phyloP scores from a whole-genome alignment of 2,329 filamentous ascomycete species.

The Xylaria arbuscula region DNA sequence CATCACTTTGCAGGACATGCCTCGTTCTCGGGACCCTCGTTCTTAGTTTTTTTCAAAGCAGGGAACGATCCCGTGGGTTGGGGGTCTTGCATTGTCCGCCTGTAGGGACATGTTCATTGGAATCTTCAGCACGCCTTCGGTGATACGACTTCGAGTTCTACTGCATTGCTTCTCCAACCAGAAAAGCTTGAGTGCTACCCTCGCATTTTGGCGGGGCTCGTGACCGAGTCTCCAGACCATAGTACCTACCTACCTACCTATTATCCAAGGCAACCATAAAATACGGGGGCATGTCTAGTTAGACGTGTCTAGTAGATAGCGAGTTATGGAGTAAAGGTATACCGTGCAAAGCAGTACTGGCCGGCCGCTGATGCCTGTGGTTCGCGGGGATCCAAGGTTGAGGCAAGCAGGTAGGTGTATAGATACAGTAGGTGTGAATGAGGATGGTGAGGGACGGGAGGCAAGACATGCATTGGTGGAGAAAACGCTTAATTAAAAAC shows the following conservation, averaged over 20 bases:
- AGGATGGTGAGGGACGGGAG: constrained; percentile 1
- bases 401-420: neutral
- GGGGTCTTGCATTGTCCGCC: constrained; percentile 28
- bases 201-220: constrained; percentile 28
- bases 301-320: constrained; percentile 2
- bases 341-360: constrained; percentile 24
- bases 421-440: constrained; percentile 3
- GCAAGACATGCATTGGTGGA: constrained; percentile 23
- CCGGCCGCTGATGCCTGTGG: neutral
- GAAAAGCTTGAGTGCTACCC: constrained; percentile 15
- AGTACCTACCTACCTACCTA: constrained; percentile 13
- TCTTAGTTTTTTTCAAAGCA: neutral
- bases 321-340: constrained; percentile 9
- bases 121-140: neutral
- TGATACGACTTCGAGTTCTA: neutral
- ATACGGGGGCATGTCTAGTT: neutral
- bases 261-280: constrained; percentile 7
- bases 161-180: neutral
- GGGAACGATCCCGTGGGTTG: constrained; percentile 33
- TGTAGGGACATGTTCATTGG: neutral
- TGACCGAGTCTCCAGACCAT: constrained; percentile 32
- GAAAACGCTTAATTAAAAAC: neutral
- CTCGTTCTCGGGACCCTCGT: neutral
- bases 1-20: constrained; percentile 13
- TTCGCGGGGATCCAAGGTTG: constrained; percentile 20